Evolutionary conservation across 805 yeast species (phyloP).

Genomic region (Yarrowia sp.): DNA sequence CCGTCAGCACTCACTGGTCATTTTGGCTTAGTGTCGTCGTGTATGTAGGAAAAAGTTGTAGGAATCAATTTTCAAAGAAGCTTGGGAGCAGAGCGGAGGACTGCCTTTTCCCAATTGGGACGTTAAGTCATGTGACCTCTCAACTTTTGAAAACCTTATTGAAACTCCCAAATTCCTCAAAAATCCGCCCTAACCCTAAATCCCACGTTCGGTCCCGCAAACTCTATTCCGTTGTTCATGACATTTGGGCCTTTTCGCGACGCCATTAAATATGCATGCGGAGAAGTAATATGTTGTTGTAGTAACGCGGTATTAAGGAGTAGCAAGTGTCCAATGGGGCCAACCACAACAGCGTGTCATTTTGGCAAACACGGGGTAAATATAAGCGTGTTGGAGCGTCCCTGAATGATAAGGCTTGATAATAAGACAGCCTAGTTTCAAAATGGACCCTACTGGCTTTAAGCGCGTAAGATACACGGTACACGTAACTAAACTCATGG

Average conservation of each 20-base stretch:
- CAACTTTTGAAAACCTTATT: not conserved
- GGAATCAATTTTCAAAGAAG: conserved; percentile 25
- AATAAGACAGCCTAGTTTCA: too few species aligned
- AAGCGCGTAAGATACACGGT: conserved; percentile 10
- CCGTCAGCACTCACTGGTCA: conserved; percentile 35
- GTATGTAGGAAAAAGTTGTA: conserved; percentile 26
- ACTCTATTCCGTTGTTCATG: not conserved
- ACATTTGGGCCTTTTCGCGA: not conserved
- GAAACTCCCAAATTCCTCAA: not conserved
- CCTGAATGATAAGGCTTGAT: too few species aligned
- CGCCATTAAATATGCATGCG: conserved; percentile 3
- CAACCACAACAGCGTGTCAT: not conserved
- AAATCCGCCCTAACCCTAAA: not conserved
- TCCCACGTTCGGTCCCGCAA: not conserved
- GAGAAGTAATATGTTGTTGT: not conserved
- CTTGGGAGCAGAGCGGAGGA: conserved; percentile 22
- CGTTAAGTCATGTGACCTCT: conserved; percentile 11
- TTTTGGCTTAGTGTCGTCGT: conserved; percentile 29
- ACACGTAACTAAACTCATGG: not conserved
- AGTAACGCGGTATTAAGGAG: not conserved
- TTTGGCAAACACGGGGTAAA: too few species aligned
- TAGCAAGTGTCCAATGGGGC: not conserved
- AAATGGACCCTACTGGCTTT: not conserved
- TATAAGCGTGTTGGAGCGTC: too few species aligned
- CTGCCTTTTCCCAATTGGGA: conserved; percentile 19